phyloP scores from a whole-genome alignment of 371 early-diverging fungal genomes.

The Syncephalastrum sp. region DNA sequence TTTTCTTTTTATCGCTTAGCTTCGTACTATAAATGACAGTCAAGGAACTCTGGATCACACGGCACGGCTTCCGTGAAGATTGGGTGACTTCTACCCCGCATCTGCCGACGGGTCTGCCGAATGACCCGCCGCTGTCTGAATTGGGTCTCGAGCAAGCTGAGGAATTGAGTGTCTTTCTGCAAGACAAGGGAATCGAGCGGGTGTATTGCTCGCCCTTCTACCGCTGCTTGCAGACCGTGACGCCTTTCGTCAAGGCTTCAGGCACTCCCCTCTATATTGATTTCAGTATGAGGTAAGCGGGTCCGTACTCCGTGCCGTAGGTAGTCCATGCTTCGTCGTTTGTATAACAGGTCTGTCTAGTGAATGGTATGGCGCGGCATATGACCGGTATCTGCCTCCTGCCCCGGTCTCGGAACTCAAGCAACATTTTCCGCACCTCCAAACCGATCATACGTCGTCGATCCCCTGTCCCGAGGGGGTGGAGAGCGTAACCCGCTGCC shows the following conservation, averaged over 20 bases:
- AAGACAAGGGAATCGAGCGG: constrained; percentile 27
- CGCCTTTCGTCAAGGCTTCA: constrained; percentile 24
- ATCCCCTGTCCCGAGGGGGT: constrained; percentile 23
- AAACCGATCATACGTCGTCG: constrained; percentile 18
- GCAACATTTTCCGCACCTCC: constrained; percentile 24
- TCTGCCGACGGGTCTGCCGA: constrained; percentile 24
- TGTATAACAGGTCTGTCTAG: constrained; percentile 9
- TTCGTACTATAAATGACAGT: constrained; percentile 7
- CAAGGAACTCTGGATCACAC: constrained; percentile 35
- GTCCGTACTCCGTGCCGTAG: not conserved
- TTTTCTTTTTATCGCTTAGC: not conserved
- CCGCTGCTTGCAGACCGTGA: constrained; percentile 32
- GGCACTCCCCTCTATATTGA: constrained; percentile 28
- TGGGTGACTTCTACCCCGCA: constrained; percentile 30
- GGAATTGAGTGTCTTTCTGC: constrained; percentile 26
- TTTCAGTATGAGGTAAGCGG: constrained; percentile 30
- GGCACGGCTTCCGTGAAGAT: constrained; percentile 42
- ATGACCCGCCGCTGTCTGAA: constrained; percentile 35
- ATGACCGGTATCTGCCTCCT: constrained; percentile 25
- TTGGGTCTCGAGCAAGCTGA: constrained; percentile 33
- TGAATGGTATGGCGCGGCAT: constrained; percentile 40
- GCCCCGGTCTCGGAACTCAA: constrained; percentile 25
- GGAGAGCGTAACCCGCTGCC: constrained; percentile 29
- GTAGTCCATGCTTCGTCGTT: too few species aligned
- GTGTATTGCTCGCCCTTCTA: constrained; percentile 43